Evolutionary conservation across 495 filamentous ascomycete genomes (phyloP).

Genomic region (Lichina pygmaea): DNA sequence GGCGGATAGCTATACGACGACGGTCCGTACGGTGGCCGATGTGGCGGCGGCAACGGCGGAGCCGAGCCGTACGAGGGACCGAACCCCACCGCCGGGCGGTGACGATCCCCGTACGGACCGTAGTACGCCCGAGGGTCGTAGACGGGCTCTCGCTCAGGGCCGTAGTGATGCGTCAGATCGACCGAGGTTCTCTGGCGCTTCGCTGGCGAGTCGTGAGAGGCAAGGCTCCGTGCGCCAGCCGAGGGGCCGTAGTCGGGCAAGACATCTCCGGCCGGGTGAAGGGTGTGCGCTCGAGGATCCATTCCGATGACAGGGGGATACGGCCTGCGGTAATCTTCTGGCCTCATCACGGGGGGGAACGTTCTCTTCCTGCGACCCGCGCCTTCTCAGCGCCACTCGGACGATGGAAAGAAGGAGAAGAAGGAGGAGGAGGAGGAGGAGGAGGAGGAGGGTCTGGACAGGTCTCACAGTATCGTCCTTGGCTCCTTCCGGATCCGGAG

Average conservation of each 20-base stretch:
- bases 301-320: background rate
- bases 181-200: background rate
- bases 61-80: no score
- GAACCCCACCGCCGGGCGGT: no score
- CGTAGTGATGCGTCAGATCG: background rate
- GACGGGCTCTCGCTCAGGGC: background rate
- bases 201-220: background rate
- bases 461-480: slow-evolving; percentile 20
- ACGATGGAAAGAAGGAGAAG: background rate
- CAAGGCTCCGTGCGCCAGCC: background rate
- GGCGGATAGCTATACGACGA: no score
- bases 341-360: background rate
- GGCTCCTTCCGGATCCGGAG: slow-evolving; percentile 73
- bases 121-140: background rate
- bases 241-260: background rate
- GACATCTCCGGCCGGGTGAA: background rate
- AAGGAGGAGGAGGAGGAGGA: background rate
- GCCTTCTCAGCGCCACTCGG: background rate
- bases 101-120: no score
- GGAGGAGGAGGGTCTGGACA: background rate
- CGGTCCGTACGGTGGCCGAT: no score
- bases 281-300: background rate
- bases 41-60: no score
- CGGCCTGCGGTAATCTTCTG: background rate
- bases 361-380: background rate